These are phyloP conservation scores for Alternaria sp. DNA, from an alignment of 2,329 filamentous ascomycete species.

Conservation along the genomic window DNA sequence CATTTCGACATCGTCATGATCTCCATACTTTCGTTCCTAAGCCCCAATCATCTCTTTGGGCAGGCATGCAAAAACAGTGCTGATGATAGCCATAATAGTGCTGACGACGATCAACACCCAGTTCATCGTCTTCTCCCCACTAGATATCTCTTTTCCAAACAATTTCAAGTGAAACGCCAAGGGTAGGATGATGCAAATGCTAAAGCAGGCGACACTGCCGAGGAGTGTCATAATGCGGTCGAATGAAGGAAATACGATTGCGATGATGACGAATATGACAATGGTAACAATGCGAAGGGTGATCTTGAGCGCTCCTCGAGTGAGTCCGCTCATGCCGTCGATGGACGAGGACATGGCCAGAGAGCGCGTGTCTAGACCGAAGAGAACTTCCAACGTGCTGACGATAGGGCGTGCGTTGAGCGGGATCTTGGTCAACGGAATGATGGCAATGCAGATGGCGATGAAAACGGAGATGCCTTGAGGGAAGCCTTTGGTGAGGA, in stretches of 20 bases:
- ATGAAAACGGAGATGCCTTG: conserved; percentile 75
- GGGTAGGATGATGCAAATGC: conserved; percentile 91
- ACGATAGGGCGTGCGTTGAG: conserved; percentile 88
- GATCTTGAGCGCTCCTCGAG: conserved; percentile 65
- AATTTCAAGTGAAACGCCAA: conserved; percentile 89
- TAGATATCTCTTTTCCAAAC: conserved; percentile 74
- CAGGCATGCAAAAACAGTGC: conserved; percentile 87
- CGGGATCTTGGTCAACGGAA: conserved; percentile 94
- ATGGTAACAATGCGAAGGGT: conserved; percentile 70
- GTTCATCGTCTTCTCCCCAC: conserved; percentile 68
- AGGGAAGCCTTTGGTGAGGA: conserved; percentile 77
- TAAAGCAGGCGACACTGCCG: conserved; percentile 88
- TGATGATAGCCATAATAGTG: conserved; percentile 71
- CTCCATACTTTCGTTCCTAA: background rate
- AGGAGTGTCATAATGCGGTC: conserved; percentile 91
- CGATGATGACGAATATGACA: conserved; percentile 75
- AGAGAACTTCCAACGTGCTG: conserved; percentile 80
- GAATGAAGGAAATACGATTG: conserved; percentile 77
- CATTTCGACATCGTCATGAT: background rate
- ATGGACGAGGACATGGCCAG: conserved; percentile 58
- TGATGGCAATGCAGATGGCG: conserved; percentile 86
- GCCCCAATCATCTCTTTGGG: conserved; percentile 65
- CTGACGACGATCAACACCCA: conserved; percentile 75
- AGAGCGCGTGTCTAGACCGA: conserved; percentile 69
- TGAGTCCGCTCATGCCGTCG: conserved; percentile 61